phyloP scores from a whole-genome alignment of 768 basidiomycete genomes.

The Psilocybe cyanescens region DNA sequence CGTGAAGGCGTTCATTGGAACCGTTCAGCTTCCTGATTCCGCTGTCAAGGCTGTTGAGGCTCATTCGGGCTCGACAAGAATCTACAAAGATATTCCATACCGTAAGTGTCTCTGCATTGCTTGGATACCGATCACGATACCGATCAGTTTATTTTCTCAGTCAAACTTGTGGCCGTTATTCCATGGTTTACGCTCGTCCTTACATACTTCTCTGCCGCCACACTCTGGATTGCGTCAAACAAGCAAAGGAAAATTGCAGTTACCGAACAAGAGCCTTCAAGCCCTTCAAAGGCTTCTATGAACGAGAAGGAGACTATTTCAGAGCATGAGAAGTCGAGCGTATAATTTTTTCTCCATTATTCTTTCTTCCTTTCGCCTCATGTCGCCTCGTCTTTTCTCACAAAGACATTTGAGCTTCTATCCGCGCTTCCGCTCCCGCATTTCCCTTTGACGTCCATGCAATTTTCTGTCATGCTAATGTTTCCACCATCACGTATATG shows the following conservation, averaged over 20 bases:
- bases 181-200: slow-evolving; percentile 47
- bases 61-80: slow-evolving; percentile 40
- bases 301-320: slow-evolving; percentile 17
- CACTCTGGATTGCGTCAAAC: slow-evolving; percentile 25
- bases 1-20: slow-evolving; percentile 45
- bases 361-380: background rate
- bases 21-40: slow-evolving; percentile 35
- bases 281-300: slow-evolving; percentile 3
- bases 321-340: background rate
- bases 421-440: background rate
- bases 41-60: slow-evolving; percentile 39
- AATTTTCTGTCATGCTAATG: background rate
- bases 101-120: slow-evolving; percentile 37
- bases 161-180: slow-evolving; percentile 50
- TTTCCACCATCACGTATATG: background rate
- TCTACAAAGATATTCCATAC: slow-evolving; percentile 49
- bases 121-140: background rate
- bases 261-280: background rate
- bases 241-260: background rate
- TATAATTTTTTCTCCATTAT: background rate
- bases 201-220: slow-evolving; percentile 22
- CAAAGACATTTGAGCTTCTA: background rate
- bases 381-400: background rate
- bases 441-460: background rate
- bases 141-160: slow-evolving; percentile 31